Evolutionary conservation across 75 land plant species (phyloP), one percentile per base, ranked within the genome.

Genomic region (Adiantum capillusveneris): DNA sequence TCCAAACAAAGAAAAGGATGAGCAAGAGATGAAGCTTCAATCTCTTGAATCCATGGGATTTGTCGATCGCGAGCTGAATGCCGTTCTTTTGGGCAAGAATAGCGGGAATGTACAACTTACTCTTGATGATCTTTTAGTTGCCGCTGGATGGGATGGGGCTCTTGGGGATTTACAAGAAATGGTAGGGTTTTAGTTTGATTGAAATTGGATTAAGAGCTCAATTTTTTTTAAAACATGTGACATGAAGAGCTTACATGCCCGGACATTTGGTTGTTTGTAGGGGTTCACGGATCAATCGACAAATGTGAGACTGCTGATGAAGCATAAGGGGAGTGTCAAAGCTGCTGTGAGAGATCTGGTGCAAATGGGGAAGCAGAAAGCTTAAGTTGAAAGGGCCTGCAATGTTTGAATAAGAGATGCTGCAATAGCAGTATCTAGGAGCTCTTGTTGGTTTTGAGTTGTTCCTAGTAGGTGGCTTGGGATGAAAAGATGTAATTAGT

Each of bases 351-450:
- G 65, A 54, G 74, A 71, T 28, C 62, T 71, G 29, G 70, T 71
- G n/a, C 70, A 71, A 55, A 71, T 71, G 74, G 65, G 65, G 60
- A 71, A 71, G 63, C 69, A n/a, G n/a, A n/a, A n/a, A n/a, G n/a
- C n/a, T n/a, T n/a, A n/a, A n/a, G n/a, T n/a, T n/a, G n/a, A n/a
- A n/a, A n/a, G n/a, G n/a, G n/a, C n/a, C n/a, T n/a, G n/a, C n/a
- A n/a, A n/a, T n/a, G n/a, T n/a, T n/a, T n/a, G n/a, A n/a, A n/a
- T n/a, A n/a, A n/a, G n/a, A n/a, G n/a, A n/a, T n/a, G n/a, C n/a
- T n/a, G n/a, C n/a, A n/a, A n/a, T n/a, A n/a, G n/a, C n/a, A n/a
- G n/a, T n/a, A n/a, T n/a, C n/a, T n/a, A n/a, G n/a, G n/a, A n/a
- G n/a, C n/a, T n/a, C n/a, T n/a, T n/a, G n/a, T n/a, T n/a, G n/a